Conservation (phyloP, 148 eudicot genomes). For the Nyssa sinensis region DNA sequence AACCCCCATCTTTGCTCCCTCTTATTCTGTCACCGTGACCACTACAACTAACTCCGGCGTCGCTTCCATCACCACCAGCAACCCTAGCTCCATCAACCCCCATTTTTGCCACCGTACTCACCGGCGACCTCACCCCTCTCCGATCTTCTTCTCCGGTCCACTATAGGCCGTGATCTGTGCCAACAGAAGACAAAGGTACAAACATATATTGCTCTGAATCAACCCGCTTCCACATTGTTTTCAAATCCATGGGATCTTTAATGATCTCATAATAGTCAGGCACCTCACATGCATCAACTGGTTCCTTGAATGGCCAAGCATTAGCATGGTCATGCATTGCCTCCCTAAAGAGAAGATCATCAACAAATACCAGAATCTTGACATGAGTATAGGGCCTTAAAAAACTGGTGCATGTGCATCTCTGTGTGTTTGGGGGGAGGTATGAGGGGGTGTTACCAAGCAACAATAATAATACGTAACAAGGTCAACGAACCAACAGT, state of each 20-base stretch:
- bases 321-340: slow-evolving; percentile 86
- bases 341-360: slow-evolving; percentile 39
- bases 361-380: not conserved
- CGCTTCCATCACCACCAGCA: no score
- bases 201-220: slow-evolving; percentile 89
- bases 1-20: no score
- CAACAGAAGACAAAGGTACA: no score
- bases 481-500: not conserved
- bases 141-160: no score
- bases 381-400: not conserved
- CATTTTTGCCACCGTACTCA: no score
- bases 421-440: no score
- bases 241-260: slow-evolving; percentile 92
- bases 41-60: no score
- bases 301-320: slow-evolving; percentile 98
- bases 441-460: not conserved
- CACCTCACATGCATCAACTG: slow-evolving; percentile 87
- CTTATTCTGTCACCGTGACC: no score
- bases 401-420: not conserved
- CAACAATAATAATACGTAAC: not conserved
- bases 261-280: slow-evolving; percentile 96
- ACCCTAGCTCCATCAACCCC: no score
- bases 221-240: slow-evolving; percentile 86
- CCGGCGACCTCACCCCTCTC: no score
- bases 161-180: no score